Conservation (phyloP, 106 monocot species). For the Allium cepa region DNA sequence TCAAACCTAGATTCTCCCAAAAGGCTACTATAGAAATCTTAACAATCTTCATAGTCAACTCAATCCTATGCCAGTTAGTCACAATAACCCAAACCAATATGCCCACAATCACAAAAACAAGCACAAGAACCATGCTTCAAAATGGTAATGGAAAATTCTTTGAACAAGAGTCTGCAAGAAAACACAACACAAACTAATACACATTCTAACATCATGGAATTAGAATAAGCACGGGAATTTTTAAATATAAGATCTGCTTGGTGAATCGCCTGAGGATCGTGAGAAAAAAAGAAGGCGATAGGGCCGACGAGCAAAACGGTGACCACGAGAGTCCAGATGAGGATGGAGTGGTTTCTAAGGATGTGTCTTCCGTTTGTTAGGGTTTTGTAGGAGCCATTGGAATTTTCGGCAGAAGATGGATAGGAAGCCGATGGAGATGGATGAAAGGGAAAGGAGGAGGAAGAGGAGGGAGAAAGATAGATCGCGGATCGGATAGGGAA, state of each 20-base stretch:
- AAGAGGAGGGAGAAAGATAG: slow-evolving; percentile 51
- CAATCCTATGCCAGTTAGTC: slow-evolving; percentile 64
- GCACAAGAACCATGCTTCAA: slow-evolving; percentile 54
- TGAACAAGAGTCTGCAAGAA: slow-evolving; percentile 23
- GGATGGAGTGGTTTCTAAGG: slow-evolving; percentile 13
- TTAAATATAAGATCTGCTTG: slow-evolving; percentile 56
- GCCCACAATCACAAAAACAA: slow-evolving; percentile 54
- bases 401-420: slow-evolving; percentile 22
- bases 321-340: slow-evolving; percentile 51
- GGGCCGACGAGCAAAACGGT: slow-evolving; percentile 44
- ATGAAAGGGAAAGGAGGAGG: slow-evolving; percentile 47
- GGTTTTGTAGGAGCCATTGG: neutral
- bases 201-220: slow-evolving; percentile 48
- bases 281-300: slow-evolving; percentile 38
- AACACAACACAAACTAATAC: slow-evolving; percentile 85
- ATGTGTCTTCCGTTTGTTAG: slow-evolving; percentile 8
- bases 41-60: slow-evolving; percentile 62
- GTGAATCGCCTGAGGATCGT: slow-evolving; percentile 49
- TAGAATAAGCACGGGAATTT: slow-evolving; percentile 70
- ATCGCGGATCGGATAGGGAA: slow-evolving; percentile 59
- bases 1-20: slow-evolving; percentile 35
- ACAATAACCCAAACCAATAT: slow-evolving; percentile 59
- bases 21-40: slow-evolving; percentile 44
- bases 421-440: slow-evolving; percentile 35
- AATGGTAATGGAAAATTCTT: slow-evolving; percentile 47